phyloP scores from a whole-genome alignment of 75 land plant species.

The Cryptomeria japonica region DNA sequence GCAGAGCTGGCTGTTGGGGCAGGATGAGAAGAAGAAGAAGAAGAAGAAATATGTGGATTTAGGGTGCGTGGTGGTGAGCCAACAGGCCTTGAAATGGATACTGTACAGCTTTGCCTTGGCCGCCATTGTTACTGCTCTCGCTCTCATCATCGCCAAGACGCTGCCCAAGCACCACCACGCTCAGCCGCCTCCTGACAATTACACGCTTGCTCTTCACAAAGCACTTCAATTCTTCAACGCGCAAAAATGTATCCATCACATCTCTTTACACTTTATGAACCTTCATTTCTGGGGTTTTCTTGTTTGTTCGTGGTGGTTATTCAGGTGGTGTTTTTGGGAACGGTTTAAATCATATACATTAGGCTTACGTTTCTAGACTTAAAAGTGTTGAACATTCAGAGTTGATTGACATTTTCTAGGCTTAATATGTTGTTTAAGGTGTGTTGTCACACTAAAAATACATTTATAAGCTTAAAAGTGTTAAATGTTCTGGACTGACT shows the following conservation, averaged over 20 bases:
- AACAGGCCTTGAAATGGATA: slow-evolving; percentile 50
- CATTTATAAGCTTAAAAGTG: no score
- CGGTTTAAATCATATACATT: no score
- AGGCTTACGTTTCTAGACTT: no score
- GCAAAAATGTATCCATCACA: slow-evolving; percentile 71
- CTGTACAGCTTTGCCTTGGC: slow-evolving; percentile 28
- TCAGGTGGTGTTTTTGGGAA: no score
- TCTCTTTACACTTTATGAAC: no score
- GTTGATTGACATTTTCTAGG: no score
- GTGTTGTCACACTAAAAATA: no score
- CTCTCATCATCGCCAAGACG: slow-evolving; percentile 62
- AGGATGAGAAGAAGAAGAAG: slow-evolving; percentile 57
- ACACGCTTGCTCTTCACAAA: slow-evolving; percentile 71
- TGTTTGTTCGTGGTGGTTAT: no score
- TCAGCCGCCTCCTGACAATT: slow-evolving; percentile 71
- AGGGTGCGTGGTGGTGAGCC: slow-evolving; percentile 71
- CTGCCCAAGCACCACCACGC: slow-evolving; percentile 48
- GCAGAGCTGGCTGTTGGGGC: slow-evolving; percentile 91
- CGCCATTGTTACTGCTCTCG: slow-evolving; percentile 48
- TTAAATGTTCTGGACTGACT: no score
- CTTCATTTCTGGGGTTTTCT: no score
- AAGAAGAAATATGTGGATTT: slow-evolving; percentile 76
- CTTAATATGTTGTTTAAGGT: no score
- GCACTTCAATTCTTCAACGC: slow-evolving; percentile 92
- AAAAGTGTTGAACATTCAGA: no score